Percentiles rank a stretch among this genome's conserved stretches.
These are phyloP conservation scores for Ophiostoma pallidulum DNA, from an alignment of 2,329 filamentous ascomycete species.

Conservation along the genomic window DNA sequence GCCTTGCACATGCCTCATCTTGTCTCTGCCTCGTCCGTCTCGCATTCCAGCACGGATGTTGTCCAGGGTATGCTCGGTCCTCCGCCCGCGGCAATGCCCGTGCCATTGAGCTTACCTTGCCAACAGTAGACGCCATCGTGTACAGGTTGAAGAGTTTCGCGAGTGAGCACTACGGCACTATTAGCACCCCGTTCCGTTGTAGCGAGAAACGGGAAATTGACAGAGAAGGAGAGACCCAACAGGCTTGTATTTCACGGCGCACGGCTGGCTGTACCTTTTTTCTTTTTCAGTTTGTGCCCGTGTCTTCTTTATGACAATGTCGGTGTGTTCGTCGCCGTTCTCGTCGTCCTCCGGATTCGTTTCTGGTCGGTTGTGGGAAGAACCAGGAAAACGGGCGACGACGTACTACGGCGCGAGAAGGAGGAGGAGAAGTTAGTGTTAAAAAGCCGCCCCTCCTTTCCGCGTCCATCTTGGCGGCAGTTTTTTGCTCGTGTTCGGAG, in stretches of 20 bases:
- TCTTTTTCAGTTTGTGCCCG: no score
- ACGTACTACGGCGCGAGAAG: neutral
- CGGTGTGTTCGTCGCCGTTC: constrained; percentile 2
- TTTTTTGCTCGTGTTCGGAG: neutral
- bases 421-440: constrained; percentile 1
- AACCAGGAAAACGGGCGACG: neutral
- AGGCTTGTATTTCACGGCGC: no score
- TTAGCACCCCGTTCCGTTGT: neutral
- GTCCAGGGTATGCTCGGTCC: neutral
- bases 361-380: neutral
- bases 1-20: no score
- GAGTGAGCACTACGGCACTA: neutral
- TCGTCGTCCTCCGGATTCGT: constrained; percentile 1
- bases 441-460: constrained; percentile 8
- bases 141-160: neutral
- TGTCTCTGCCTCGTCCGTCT: neutral
- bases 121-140: constrained; percentile 41
- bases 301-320: no score
- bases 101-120: constrained; percentile 34
- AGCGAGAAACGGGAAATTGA: no score
- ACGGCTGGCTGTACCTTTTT: neutral
- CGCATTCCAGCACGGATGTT: neutral
- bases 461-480: constrained; percentile 4
- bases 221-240: no score
- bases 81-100: neutral